Base-by-base conservation (phyloP, 148 eudicot species). In the Salicornia ramosissima region DNA sequence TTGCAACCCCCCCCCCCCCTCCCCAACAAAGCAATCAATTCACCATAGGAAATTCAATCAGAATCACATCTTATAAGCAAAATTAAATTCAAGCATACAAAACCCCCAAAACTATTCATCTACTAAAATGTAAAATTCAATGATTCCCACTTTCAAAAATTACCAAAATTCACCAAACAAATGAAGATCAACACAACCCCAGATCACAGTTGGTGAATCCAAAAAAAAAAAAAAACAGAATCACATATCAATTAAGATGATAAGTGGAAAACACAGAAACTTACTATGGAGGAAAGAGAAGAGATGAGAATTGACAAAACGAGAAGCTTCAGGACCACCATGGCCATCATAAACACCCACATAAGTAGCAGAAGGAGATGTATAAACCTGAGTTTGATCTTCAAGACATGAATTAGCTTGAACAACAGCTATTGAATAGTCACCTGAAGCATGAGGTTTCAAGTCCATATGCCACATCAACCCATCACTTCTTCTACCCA, bases 331-430 rank as follows among this genome's bases (percentile, higher is more conserved):
- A 28, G 96, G 90, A 9, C 98, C 98, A 34, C 98, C 98, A 71
- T 92, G 98, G 21, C 98, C 98, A 56, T 92, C 98, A 73, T 86
- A 92, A 46, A 92, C 94, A 14, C 98, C 98, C 29, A 92, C 90
- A 56, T 72, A 88, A 46, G 90, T 88, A 26, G 88, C 83, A 22
- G 86, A 82, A 28, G 91, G 88, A 40, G 91, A 85, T 10, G 91
- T 80, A 18, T 74, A 82, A 4, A 92, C 98, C 65, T 90, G 96
- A 54, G 77, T 82, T 68, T 92, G 98, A 70, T 92, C 98, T 80
- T 92, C 98, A 28, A 92, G 81, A 16, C 40, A 75, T 6, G 91
- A 85, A 88, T 92, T 92, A 0, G 96, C 98, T 68, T 92, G 98
- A 30, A 88, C 98, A 19, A 88, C 98, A 0, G 96, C 98, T 19